A percentile compares a stretch with the other conserved stretches of the same genome.
phyloP scores from a whole-genome alignment of 495 filamentous ascomycete genomes.

The Bryoglossum gracile region DNA sequence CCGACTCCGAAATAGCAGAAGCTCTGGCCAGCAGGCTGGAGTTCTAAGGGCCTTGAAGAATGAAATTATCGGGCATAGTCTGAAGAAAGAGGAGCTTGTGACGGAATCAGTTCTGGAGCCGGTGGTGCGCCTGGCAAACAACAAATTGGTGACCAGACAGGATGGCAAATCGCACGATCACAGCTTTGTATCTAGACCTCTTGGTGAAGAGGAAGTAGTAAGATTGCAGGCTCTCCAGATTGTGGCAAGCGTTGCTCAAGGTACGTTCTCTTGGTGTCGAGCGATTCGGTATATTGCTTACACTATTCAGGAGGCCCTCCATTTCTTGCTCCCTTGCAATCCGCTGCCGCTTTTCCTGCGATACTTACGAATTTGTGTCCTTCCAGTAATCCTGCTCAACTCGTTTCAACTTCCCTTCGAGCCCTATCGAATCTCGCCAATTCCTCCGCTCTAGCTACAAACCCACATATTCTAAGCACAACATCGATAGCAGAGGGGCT shows the following conservation, averaged over 20 bases:
- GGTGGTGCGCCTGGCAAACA: slow-evolving; percentile 50
- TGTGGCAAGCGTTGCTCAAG: slow-evolving; percentile 75
- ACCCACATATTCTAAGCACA: slow-evolving; percentile 26
- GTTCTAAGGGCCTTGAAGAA: slow-evolving; percentile 74
- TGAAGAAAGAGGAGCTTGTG: slow-evolving; percentile 75
- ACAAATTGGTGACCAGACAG: slow-evolving; percentile 23
- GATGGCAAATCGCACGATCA: slow-evolving; percentile 33
- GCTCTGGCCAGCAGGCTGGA: slow-evolving; percentile 51
- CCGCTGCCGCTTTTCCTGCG: slow-evolving; percentile 53
- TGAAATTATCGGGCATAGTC: slow-evolving; percentile 79
- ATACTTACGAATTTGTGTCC: slow-evolving; percentile 64
- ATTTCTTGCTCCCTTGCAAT: slow-evolving; percentile 68
- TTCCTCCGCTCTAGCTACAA: slow-evolving; percentile 42
- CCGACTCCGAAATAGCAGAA: slow-evolving; percentile 54
- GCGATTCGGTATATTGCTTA: slow-evolving; percentile 19
- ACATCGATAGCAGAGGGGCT: slow-evolving; percentile 50
- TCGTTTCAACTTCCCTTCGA: slow-evolving; percentile 66
- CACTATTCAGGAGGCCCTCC: slow-evolving; percentile 60
- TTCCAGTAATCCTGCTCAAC: slow-evolving; percentile 50
- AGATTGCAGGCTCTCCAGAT: slow-evolving; percentile 75
- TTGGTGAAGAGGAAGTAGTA: slow-evolving; percentile 52
- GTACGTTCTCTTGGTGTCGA: slow-evolving; percentile 38
- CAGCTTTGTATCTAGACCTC: slow-evolving; percentile 20
- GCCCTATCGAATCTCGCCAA: slow-evolving; percentile 67
- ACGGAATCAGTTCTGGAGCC: slow-evolving; percentile 58